Conservation (phyloP, 1,284 basidiomycete genomes). For the Schizophyllum commune region DNA sequence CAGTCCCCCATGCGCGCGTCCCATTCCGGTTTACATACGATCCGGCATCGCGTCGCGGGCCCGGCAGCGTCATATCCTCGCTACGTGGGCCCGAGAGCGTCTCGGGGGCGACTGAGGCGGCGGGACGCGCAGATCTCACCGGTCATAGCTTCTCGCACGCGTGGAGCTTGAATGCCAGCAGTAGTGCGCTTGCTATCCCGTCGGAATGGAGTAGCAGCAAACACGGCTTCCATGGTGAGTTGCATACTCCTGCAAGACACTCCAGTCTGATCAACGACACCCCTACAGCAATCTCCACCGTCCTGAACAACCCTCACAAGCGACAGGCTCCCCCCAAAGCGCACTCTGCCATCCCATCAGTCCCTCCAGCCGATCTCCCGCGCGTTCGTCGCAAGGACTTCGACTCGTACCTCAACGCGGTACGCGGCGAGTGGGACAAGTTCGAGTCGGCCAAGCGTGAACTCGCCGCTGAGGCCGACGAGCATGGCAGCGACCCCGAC, state of each 20-base stretch:
- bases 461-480: constrained; percentile 37
- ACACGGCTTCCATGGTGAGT: constrained; percentile 71
- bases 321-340: constrained; percentile 79
- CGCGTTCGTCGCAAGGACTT: constrained; percentile 80
- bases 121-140: constrained; percentile 47
- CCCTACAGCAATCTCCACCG: constrained; percentile 37
- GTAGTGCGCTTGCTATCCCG: constrained; percentile 39
- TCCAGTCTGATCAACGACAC: constrained; percentile 1
- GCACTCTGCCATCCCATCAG: constrained; percentile 69
- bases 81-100: constrained; percentile 55
- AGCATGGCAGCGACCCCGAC: constrained; percentile 28
- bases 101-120: constrained; percentile 56
- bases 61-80: constrained; percentile 19
- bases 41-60: not conserved
- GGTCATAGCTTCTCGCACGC: constrained; percentile 12
- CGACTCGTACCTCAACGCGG: constrained; percentile 69
- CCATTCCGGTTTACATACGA: not conserved
- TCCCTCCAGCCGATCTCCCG: constrained; percentile 64
- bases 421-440: constrained; percentile 72
- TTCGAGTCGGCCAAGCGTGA: constrained; percentile 45
- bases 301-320: constrained; percentile 80
- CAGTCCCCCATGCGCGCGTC: not conserved
- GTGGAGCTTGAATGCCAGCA: constrained; percentile 32
- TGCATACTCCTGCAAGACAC: constrained; percentile 1
- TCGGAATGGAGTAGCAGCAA: constrained; percentile 72